Conservation (phyloP, 345 rosid species). For the Lenwebbia sp. region DNA sequence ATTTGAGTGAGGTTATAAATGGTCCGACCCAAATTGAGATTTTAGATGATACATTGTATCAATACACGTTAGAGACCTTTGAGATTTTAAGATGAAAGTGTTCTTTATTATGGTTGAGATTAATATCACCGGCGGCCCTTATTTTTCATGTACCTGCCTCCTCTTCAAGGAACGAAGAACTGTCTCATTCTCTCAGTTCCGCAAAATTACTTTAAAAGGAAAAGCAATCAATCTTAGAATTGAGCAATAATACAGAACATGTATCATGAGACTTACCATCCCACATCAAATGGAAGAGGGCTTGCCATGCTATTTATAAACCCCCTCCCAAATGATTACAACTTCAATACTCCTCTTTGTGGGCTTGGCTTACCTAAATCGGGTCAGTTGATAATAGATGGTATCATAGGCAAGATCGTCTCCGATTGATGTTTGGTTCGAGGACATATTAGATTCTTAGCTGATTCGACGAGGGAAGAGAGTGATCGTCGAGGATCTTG, state of each 20-base stretch:
- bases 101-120: background rate
- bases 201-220: background rate
- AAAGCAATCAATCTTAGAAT: background rate
- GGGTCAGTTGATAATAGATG: background rate
- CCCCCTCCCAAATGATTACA: background rate
- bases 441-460: background rate
- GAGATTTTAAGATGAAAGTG: background rate
- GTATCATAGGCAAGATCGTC: background rate
- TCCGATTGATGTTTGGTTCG: background rate
- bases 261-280: background rate
- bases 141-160: background rate
- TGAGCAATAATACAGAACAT: background rate
- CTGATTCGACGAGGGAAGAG: background rate
- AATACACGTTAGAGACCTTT: background rate
- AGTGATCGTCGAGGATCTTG: background rate
- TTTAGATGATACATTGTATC: background rate
- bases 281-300: background rate
- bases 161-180: background rate
- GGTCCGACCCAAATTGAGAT: background rate
- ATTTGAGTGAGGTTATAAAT: too few relatives aligned
- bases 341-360: background rate
- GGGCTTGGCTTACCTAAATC: background rate
- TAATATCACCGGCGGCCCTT: background rate
- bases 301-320: background rate
- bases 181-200: background rate